These are phyloP conservation scores for Asterella californica DNA, from an alignment of 225 moss, liverwort and hornwort genomes.

Conservation along the genomic window DNA sequence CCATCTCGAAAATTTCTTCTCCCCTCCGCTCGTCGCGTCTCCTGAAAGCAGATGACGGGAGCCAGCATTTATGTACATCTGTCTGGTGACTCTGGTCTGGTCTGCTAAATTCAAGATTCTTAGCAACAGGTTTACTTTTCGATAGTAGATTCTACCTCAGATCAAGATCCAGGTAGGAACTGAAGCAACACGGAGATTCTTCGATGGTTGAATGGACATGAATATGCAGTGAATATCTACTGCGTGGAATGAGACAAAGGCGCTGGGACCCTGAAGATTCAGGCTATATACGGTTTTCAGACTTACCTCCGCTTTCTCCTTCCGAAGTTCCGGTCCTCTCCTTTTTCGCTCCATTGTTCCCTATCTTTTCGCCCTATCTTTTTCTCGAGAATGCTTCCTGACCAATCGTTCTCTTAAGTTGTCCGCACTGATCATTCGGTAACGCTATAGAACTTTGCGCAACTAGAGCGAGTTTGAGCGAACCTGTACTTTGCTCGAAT, in stretches of 20 bases:
- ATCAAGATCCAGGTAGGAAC: not conserved
- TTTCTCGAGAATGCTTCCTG: not conserved
- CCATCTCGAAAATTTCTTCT: not conserved
- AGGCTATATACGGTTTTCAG: not conserved
- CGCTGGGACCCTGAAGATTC: not conserved
- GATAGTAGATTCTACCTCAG: not conserved
- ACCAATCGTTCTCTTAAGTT: not conserved
- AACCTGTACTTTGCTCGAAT: too few relatives aligned
- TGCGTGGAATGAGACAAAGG: not conserved
- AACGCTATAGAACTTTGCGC: too few relatives aligned
- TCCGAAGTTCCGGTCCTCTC: too few relatives aligned
- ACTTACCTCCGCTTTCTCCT: too few relatives aligned
- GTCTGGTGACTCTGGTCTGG: not conserved
- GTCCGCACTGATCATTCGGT: too few relatives aligned
- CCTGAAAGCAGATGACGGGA: not conserved
- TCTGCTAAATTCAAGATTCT: too few relatives aligned
- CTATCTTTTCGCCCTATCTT: too few relatives aligned
- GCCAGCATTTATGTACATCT: not conserved
- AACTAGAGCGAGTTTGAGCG: too few relatives aligned
- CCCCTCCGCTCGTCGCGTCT: not conserved
- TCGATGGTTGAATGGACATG: not conserved
- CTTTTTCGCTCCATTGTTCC: too few relatives aligned
- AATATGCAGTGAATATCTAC: conserved; percentile 18
- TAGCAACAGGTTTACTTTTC: too few relatives aligned
- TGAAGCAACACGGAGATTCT: not conserved